These are phyloP conservation scores for Venturia carpophila DNA, from an alignment of 2,329 filamentous ascomycete genomes.

Conservation along the genomic window DNA sequence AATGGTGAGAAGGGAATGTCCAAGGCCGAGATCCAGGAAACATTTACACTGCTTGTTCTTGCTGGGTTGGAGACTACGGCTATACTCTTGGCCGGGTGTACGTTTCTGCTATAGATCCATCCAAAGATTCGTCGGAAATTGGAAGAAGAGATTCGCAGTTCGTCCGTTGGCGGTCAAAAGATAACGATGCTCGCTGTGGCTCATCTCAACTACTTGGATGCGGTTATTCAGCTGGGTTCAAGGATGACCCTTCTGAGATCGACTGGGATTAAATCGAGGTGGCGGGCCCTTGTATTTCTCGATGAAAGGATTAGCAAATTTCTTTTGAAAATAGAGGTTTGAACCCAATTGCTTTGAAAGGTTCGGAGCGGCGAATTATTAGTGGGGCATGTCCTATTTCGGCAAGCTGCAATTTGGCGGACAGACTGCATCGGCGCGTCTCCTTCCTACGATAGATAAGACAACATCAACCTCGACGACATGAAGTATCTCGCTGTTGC, in stretches of 20 bases:
- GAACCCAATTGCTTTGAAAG: too few species aligned
- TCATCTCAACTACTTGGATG: constrained; percentile 12
- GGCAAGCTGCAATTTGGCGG: not conserved
- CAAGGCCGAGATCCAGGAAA: not conserved
- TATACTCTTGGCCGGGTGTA: not conserved
- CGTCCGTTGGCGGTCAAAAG: constrained; percentile 1
- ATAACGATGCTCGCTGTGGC: constrained; percentile 5
- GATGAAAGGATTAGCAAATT: too few species aligned
- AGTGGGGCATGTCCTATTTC: not conserved
- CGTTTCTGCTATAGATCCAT: not conserved
- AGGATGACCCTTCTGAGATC: too few species aligned
- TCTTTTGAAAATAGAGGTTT: too few species aligned
- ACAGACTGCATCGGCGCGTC: not conserved
- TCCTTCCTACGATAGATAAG: not conserved
- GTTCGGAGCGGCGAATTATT: too few species aligned
- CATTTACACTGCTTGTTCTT: not conserved
- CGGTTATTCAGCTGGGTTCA: too few species aligned
- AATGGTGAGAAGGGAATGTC: not conserved
- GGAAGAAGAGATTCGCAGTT: constrained; percentile 9
- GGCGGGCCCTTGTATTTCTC: too few species aligned
- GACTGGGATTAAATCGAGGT: too few species aligned
- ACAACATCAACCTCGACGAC: not conserved
- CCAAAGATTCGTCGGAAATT: not conserved
- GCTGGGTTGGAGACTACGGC: constrained; percentile 18
- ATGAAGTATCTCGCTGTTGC: not conserved